Base-by-base conservation (phyloP, 1,284 basidiomycete genomes). In the Austroboletus rostrupii region DNA sequence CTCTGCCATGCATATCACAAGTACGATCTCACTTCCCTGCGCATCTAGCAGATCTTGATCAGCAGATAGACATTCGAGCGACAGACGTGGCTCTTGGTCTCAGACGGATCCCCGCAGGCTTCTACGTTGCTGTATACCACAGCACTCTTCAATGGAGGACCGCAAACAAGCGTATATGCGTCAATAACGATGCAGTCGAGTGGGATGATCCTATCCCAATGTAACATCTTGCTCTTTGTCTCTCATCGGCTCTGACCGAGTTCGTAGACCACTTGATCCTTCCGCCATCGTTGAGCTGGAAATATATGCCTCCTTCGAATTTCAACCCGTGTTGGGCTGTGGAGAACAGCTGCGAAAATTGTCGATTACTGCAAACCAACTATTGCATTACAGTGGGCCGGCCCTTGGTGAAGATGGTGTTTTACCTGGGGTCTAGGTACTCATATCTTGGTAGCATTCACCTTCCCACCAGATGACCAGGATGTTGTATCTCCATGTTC, bases 141-240 rank as follows among this genome's bases (percentile, higher is more conserved):
- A 31, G 36, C 6, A 47, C 38, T 5, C 17, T 40, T 7, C 23
- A 53, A 20, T 45, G 39, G 19, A 41, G 35, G 28, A 53, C 48
- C 5, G 12, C 14, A 17, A 45, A 42, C 28, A 40, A 16, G 35
- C 7, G 3, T 38, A 8, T 41, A 14, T 29, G 14, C 3, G 23
- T 42, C 36, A 39, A 31, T 33, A 19, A 50, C 14, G 21, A 17
- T n/a, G 33, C 10, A 17, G 14, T 49, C 20, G 43, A 45, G 32
- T 52, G 50, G 50, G 17, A 39, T 9, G 41, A 35, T 3, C 6
- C n/a, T 1, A 51, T 51, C 13, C 23, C 23, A 10, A 31, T 51
- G 50, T 49, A 21, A 42, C 32, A n/a, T 19, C 3, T 19, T 7
- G 23, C 23, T 28, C 11, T 14, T 5, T 16, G 16, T 13, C 16